phyloP scores from a whole-genome alignment of 768 basidiomycete genomes.

The Mycena epipterygia region DNA sequence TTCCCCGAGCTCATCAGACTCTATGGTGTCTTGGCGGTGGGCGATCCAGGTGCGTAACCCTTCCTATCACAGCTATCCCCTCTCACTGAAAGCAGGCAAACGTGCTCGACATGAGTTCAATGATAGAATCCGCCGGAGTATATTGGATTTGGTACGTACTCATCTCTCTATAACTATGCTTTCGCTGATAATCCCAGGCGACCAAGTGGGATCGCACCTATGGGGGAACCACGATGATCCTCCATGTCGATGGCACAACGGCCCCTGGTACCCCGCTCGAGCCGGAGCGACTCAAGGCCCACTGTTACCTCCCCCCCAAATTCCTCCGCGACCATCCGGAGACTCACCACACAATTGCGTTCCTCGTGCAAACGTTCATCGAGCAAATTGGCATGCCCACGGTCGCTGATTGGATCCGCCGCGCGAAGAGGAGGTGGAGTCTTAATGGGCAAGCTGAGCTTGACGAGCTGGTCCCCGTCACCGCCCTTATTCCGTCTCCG shows the following conservation, averaged over 20 bases:
- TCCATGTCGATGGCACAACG: not conserved
- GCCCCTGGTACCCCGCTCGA: not conserved
- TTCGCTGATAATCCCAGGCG: not conserved
- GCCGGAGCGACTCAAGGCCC: not conserved
- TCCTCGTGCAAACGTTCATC: not conserved
- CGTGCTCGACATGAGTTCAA: not conserved
- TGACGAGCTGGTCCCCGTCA: not conserved
- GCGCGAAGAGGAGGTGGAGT: not conserved
- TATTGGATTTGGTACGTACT: not conserved
- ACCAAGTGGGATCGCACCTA: slow-evolving; percentile 1
- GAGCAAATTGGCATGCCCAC: not conserved
- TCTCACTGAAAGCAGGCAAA: not conserved
- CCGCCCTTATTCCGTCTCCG: not conserved
- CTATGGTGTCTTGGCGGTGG: too few relatives aligned
- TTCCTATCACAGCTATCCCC: not conserved
- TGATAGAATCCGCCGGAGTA: not conserved
- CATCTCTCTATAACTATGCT: not conserved
- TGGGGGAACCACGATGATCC: not conserved
- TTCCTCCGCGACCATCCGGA: not conserved
- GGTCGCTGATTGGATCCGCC: not conserved
- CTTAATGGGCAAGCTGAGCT: not conserved
- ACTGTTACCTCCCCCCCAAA: not conserved
- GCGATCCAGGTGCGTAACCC: not conserved
- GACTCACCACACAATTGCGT: not conserved
- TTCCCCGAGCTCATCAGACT: not conserved